Conservation (phyloP, 2,329 filamentous ascomycete species). For the Zymoseptoria crescenta region DNA sequence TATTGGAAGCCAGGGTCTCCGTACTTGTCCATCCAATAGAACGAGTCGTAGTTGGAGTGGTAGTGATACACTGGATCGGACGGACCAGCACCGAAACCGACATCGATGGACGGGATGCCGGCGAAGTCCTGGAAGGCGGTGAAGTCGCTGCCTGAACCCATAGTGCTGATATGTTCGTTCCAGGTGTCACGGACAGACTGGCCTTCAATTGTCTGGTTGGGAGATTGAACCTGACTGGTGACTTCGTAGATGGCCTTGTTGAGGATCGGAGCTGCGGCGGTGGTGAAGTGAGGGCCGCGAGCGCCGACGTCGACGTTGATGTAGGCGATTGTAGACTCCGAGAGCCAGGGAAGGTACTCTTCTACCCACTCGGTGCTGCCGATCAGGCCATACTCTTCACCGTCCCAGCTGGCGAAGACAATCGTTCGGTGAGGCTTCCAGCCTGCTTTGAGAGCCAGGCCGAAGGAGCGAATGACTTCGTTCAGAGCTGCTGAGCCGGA, state of each 20-base stretch:
- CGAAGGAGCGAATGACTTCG: conserved; percentile 69
- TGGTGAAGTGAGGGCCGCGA: conserved; percentile 54
- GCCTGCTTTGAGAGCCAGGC: conserved; percentile 60
- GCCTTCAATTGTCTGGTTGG: conserved; percentile 64
- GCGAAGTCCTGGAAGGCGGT: conserved; percentile 48
- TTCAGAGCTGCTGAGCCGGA: conserved; percentile 72
- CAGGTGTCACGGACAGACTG: conserved; percentile 61
- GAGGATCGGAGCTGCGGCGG: conserved; percentile 65
- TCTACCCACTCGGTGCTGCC: conserved; percentile 93
- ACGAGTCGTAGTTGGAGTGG: conserved; percentile 77
- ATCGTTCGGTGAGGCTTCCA: conserved; percentile 87
- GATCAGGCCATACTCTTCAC: conserved; percentile 73
- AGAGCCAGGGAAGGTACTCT: conserved; percentile 76
- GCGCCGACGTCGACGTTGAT: conserved; percentile 77
- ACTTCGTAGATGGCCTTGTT: conserved; percentile 64
- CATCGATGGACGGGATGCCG: conserved; percentile 42
- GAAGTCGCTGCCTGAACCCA: conserved; percentile 46
- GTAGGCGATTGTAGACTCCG: conserved; percentile 66
- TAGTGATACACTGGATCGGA: conserved; percentile 60
- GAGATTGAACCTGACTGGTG: conserved; percentile 50
- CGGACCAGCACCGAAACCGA: conserved; percentile 35
- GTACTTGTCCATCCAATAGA: conserved; percentile 73
- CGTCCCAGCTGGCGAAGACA: conserved; percentile 67
- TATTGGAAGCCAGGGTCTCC: conserved; percentile 59
- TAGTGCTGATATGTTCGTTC: conserved; percentile 49